Evolutionary conservation across 305 asterid genomes (phyloP).

Genomic region (Solanum hybrid): DNA sequence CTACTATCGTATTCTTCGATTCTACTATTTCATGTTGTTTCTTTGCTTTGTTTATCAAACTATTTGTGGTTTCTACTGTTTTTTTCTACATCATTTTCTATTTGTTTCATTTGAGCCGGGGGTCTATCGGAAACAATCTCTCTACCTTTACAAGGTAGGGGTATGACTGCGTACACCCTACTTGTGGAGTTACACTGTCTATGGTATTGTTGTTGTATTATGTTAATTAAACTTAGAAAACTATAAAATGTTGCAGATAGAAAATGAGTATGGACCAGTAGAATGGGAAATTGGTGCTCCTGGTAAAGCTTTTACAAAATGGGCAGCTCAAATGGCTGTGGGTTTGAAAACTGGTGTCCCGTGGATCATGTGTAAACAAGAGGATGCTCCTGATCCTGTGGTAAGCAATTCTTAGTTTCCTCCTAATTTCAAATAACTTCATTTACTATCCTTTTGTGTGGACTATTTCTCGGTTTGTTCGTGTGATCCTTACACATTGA

Average conservation of each 20-base stretch:
- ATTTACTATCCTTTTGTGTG: neutral
- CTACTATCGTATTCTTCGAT: neutral
- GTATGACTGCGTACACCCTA: neutral
- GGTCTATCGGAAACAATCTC: neutral
- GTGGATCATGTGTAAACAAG: slow-evolving; percentile 95
- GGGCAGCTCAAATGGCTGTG: slow-evolving; percentile 85
- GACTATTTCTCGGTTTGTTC: neutral
- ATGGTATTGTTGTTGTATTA: neutral
- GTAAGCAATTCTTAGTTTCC: slow-evolving; percentile 22
- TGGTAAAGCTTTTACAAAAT: slow-evolving; percentile 64
- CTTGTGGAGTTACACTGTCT: neutral
- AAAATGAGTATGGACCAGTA: slow-evolving; percentile 83
- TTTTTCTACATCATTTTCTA: neutral
- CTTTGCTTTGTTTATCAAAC: neutral
- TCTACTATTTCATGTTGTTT: neutral
- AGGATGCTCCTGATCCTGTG: slow-evolving; percentile 77
- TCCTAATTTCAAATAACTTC: neutral
- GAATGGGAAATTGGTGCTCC: slow-evolving; percentile 76
- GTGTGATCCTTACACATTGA: neutral
- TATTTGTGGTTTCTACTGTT: neutral
- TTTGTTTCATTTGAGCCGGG: neutral
- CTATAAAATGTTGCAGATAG: slow-evolving; percentile 46
- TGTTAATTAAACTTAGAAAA: neutral
- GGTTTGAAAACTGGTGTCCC: slow-evolving; percentile 76
- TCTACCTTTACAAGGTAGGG: neutral